phyloP scores from a whole-genome alignment of 2,329 filamentous ascomycete species.

The Penicillium sp. region DNA sequence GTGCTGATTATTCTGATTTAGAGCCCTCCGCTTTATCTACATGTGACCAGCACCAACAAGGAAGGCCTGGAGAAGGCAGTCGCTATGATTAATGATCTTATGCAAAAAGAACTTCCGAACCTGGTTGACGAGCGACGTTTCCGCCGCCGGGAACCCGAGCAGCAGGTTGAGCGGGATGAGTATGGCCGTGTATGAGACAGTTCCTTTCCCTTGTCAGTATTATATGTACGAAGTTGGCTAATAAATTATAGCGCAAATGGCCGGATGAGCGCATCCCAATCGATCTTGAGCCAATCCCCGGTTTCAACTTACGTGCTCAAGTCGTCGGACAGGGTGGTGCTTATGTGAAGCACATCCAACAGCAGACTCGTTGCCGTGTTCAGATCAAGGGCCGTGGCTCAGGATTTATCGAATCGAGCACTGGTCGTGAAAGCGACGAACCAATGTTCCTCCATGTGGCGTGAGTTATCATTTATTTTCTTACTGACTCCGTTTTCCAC shows the following conservation, averaged over 20 bases:
- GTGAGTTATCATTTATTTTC: conserved; percentile 44
- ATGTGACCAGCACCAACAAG: conserved; percentile 90
- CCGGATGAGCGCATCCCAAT: conserved; percentile 94
- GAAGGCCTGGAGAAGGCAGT: conserved; percentile 88
- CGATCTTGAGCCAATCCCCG: conserved; percentile 81
- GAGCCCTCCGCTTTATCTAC: conserved; percentile 92
- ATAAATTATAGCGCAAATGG: conserved; percentile 79
- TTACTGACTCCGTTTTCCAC: neutral
- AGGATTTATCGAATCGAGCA: conserved; percentile 85
- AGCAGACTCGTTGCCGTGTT: conserved; percentile 90
- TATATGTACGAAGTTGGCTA: conserved; percentile 8
- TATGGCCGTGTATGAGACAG: conserved; percentile 69
- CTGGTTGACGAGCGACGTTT: conserved; percentile 93
- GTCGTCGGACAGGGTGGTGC: conserved; percentile 92
- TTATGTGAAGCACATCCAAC: conserved; percentile 97
- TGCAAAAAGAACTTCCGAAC: conserved; percentile 93
- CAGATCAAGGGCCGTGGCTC: conserved; percentile 97
- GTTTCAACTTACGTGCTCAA: conserved; percentile 94
- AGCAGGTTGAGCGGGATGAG: conserved; percentile 80
- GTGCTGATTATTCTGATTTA: conserved; percentile 37
- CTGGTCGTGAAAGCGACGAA: conserved; percentile 88
- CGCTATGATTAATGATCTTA: conserved; percentile 85
- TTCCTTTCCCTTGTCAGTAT: neutral
- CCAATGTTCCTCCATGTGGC: conserved; percentile 96
- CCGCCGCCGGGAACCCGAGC: conserved; percentile 73